These are phyloP conservation scores for Hamigera avellanea DNA, from an alignment of 495 filamentous ascomycete genomes.

Conservation along the genomic window DNA sequence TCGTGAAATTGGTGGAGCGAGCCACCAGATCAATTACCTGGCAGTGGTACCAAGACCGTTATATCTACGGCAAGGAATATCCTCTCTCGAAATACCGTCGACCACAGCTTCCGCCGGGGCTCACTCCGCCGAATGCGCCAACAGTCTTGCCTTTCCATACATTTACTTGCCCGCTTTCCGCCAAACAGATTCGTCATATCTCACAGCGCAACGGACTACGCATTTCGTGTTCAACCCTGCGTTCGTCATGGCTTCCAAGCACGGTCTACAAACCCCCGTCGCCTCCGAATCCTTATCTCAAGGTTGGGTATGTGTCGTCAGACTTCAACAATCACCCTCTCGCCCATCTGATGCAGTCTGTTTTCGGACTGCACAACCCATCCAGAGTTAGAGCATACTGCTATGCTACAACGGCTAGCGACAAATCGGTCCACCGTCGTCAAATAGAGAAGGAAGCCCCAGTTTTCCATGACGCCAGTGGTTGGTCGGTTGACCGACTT, in stretches of 20 bases:
- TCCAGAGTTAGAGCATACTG: slow-evolving; percentile 73
- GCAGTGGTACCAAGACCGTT: slow-evolving; percentile 81
- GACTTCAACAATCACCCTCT: slow-evolving; percentile 99
- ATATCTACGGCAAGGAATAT: slow-evolving; percentile 49
- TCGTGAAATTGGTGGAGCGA: slow-evolving; percentile 80
- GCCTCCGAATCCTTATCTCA: slow-evolving; percentile 72
- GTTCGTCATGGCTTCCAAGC: slow-evolving; percentile 72
- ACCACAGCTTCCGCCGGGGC: slow-evolving; percentile 59
- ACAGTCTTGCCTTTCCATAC: slow-evolving; percentile 98
- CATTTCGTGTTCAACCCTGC: slow-evolving; percentile 81
- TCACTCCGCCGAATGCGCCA: slow-evolving; percentile 80
- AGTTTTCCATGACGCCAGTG: slow-evolving; percentile 79
- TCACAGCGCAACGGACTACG: slow-evolving; percentile 90
- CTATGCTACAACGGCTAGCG: slow-evolving; percentile 92
- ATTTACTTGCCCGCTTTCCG: slow-evolving; percentile 88
- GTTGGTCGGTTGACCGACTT: slow-evolving; percentile 73
- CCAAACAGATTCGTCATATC: slow-evolving; percentile 88
- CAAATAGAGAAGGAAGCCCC: slow-evolving; percentile 95
- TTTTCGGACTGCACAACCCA: slow-evolving; percentile 83
- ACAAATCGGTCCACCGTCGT: slow-evolving; percentile 80
- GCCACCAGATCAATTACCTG: slow-evolving; percentile 65
- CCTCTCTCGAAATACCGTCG: slow-evolving; percentile 53
- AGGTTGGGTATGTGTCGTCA: slow-evolving; percentile 91
- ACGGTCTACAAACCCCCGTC: slow-evolving; percentile 73
- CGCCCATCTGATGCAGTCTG: slow-evolving; percentile 96